A percentile compares a stretch with the other conserved stretches of the same genome.
Evolutionary conservation across 768 basidiomycete genomes (phyloP).

Genomic region (Gymnopilus junonius): DNA sequence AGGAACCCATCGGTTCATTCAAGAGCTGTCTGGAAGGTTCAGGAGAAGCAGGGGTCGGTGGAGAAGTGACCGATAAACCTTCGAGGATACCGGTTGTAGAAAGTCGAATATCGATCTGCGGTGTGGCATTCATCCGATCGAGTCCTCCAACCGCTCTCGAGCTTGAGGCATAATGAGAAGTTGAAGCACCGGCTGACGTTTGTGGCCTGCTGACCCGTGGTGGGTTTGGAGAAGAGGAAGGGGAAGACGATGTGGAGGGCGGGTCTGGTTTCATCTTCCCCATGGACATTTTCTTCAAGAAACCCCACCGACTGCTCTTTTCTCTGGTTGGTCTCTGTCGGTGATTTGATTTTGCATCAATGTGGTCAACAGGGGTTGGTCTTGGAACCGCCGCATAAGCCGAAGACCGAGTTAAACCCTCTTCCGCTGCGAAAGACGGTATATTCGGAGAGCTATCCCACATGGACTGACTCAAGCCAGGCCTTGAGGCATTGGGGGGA

Average conservation of each 20-base stretch:
- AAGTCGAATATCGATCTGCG: conserved; percentile 72
- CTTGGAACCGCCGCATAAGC: conserved; percentile 14
- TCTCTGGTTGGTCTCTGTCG: conserved; percentile 41
- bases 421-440: conserved; percentile 1
- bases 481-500: conserved; percentile 38
- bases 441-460: conserved; percentile 54
- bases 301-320: conserved; percentile 87
- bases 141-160: conserved; percentile 16
- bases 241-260: conserved; percentile 42
- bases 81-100: conserved; percentile 72
- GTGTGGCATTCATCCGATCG: conserved; percentile 46
- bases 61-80: conserved; percentile 40
- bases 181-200: conserved; percentile 30
- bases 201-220: conserved; percentile 33
- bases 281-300: conserved; percentile 99
- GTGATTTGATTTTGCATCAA: conserved; percentile 13
- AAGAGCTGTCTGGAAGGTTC: conserved; percentile 11
- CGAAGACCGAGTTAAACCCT: conserved; percentile 18
- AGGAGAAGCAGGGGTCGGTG: conserved; percentile 32
- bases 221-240: conserved; percentile 36
- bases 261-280: conserved; percentile 81
- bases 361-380: neutral
- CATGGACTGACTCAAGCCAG: conserved; percentile 47
- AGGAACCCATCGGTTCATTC: conserved; percentile 1
- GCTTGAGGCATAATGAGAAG: conserved; percentile 27